A percentile compares a stretch with the other conserved stretches of the same genome.
Evolutionary conservation across 164 flowering plant species (phyloP).

Genomic region (Macadamia integrifolia): DNA sequence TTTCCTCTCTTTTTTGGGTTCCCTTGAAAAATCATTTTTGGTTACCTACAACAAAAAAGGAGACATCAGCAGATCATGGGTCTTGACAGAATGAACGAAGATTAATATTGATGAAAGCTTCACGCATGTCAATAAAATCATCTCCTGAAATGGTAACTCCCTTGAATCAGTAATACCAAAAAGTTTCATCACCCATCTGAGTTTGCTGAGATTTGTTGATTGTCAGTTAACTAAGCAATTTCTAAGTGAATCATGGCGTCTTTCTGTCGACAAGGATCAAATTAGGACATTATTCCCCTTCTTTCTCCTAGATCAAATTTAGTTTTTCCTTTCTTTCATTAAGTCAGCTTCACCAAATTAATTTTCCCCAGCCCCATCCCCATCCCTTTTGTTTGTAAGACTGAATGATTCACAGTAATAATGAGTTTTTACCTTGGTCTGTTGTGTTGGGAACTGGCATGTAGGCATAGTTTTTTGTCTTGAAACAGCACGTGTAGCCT

Average conservation of each 20-base stretch:
- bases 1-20: constrained; percentile 24
- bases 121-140: too few relatives aligned
- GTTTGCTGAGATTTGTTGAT: too few relatives aligned
- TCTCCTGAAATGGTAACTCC: too few relatives aligned
- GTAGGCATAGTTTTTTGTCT: constrained; percentile 54
- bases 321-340: neutral
- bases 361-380: neutral
- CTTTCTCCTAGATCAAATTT: too few relatives aligned
- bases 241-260: too few relatives aligned
- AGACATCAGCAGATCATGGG: constrained; percentile 3
- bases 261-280: too few relatives aligned
- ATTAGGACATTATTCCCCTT: too few relatives aligned
- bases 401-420: neutral
- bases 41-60: constrained; percentile 27
- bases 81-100: too few relatives aligned
- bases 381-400: too few relatives aligned
- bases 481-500: constrained; percentile 36
- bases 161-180: too few relatives aligned
- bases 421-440: constrained; percentile 28
- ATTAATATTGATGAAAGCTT: neutral
- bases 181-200: too few relatives aligned
- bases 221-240: too few relatives aligned
- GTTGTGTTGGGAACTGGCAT: constrained; percentile 29
- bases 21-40: constrained; percentile 23
- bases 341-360: neutral